phyloP scores from a whole-genome alignment of 2,329 filamentous ascomycete genomes.

The Exophiala sideris region DNA sequence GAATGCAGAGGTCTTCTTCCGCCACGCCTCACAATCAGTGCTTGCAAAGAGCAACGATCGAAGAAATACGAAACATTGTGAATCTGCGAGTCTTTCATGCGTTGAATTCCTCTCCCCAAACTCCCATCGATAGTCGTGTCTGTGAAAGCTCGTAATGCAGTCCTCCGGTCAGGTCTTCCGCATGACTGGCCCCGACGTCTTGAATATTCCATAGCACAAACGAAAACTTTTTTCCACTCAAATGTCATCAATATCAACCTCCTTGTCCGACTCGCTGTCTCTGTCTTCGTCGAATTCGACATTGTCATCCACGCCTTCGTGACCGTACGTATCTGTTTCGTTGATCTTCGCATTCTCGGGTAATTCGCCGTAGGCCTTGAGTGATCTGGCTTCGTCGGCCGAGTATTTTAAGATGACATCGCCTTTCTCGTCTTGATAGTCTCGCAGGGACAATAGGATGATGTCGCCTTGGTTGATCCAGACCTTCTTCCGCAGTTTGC shows the following conservation, averaged over 20 bases:
- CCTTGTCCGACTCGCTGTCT: conserved; percentile 57
- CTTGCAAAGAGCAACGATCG: too few relatives aligned
- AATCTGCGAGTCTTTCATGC: too few relatives aligned
- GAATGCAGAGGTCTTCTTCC: too few relatives aligned
- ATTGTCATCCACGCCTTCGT: conserved; percentile 91
- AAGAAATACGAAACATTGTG: too few relatives aligned
- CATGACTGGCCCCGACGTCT: background rate
- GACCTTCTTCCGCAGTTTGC: conserved; percentile 99
- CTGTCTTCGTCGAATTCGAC: conserved; percentile 98
- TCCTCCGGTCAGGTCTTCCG: too few relatives aligned
- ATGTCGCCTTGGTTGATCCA: conserved; percentile 99
- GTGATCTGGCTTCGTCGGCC: conserved; percentile 87
- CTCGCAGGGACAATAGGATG: conserved; percentile 79
- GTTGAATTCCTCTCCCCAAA: conserved; percentile 1
- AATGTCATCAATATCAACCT: conserved; percentile 92
- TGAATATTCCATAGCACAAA: conserved; percentile 2
- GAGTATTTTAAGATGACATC: conserved; percentile 94
- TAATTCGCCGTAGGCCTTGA: conserved; percentile 96
- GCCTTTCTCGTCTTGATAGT: conserved; percentile 92
- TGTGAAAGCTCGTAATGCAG: conserved; percentile 12
- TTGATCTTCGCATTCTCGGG: conserved; percentile 99
- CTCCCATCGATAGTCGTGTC: conserved; percentile 16
- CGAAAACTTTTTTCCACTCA: conserved; percentile 47
- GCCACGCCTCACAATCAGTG: too few relatives aligned
- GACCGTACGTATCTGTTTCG: conserved; percentile 92